Percentiles rank a stretch among this genome's conserved stretches.
Evolutionary conservation across 1,284 basidiomycete species (phyloP).

Genomic region (Tilletia walkeri): DNA sequence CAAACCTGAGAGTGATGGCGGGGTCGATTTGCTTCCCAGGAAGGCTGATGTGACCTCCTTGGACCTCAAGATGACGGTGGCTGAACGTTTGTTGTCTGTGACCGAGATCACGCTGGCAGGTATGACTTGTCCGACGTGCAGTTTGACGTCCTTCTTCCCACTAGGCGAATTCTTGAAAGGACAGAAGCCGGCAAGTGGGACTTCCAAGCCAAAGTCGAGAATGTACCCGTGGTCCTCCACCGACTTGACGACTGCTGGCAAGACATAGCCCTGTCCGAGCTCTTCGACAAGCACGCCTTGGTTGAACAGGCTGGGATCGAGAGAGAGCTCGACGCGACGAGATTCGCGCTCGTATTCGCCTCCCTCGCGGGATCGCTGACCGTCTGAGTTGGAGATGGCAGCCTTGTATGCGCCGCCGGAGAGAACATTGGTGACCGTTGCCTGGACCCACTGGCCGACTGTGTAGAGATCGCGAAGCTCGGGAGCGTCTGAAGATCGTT

Average conservation of each 20-base stretch:
- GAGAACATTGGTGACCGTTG: conserved; percentile 70
- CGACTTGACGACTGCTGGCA: conserved; percentile 61
- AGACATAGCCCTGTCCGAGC: conserved; percentile 60
- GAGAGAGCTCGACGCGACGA: conserved; percentile 72
- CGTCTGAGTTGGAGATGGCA: conserved; percentile 66
- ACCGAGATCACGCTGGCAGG: conserved; percentile 51
- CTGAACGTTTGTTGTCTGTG: conserved; percentile 53
- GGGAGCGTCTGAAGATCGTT: conserved; percentile 30
- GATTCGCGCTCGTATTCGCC: conserved; percentile 51
- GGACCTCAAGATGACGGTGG: conserved; percentile 46
- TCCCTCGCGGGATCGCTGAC: conserved; percentile 31
- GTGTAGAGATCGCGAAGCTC: conserved; percentile 67
- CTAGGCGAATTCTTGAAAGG: conserved; percentile 30
- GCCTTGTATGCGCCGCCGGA: conserved; percentile 61
- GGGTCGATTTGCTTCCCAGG: conserved; percentile 27
- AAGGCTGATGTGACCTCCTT: conserved; percentile 38
- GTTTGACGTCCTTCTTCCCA: conserved; percentile 31
- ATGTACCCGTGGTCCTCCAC: conserved; percentile 93
- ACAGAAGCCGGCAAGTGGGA: conserved; percentile 49
- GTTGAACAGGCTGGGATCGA: conserved; percentile 83
- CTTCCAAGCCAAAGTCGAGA: conserved; percentile 70
- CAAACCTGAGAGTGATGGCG: conserved; percentile 68
- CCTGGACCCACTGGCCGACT: conserved; percentile 81
- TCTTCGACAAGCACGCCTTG: conserved; percentile 75
- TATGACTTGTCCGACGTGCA: conserved; percentile 55